Evolutionary conservation across 192 early-diverging fungal species (phyloP), one percentile per base, ranked within the genome.

Genomic region (Coemansia aciculifera): DNA sequence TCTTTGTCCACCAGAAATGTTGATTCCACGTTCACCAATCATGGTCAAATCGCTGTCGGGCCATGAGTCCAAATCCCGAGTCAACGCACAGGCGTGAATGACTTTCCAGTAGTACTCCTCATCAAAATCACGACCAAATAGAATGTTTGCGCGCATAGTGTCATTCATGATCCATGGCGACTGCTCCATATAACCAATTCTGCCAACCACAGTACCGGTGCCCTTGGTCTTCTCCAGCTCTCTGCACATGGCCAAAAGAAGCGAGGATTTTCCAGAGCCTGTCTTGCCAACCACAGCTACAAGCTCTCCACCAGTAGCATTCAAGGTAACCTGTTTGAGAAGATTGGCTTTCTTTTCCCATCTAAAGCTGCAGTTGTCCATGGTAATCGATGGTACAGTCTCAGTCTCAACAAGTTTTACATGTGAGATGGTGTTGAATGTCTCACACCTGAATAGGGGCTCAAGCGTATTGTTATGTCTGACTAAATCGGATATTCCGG

Each of bases 261-360:
- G 75, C 0, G 91, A 89, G 0, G 88, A 90, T 63, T 95, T 95
- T 51, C 93, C 93, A 24, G 84, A 78, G 12, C 91, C 94, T 19
- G 93, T 90, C 0, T 85, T 73, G 2, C 94, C 94, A 12, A 93
- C 88, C 36, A 95, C 72, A 0, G 90, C 93, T 2, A 90, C 87
- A 4, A 95, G 84, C 2, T 79, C 42, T 38, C 87, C 78, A 54
- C 77, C 64, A 69, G 75, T 62, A 74, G 89, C 61, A 43, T 59
- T 65, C 38, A 88, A 17, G 67, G 78, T 76, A 66, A 91, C 75
- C 68, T 88, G 65, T 24, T 42, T 38, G 27, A 67, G 66, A 24
- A 32, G 0, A n/a, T 0, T 42, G 12, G 27, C 43, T 11, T 43
- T 43, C 39, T 10, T 60, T 19, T 19, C 12, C 59, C 59, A 60